Conservation (phyloP, 2,329 filamentous ascomycete genomes). For the Aspergillus flavus region DNA sequence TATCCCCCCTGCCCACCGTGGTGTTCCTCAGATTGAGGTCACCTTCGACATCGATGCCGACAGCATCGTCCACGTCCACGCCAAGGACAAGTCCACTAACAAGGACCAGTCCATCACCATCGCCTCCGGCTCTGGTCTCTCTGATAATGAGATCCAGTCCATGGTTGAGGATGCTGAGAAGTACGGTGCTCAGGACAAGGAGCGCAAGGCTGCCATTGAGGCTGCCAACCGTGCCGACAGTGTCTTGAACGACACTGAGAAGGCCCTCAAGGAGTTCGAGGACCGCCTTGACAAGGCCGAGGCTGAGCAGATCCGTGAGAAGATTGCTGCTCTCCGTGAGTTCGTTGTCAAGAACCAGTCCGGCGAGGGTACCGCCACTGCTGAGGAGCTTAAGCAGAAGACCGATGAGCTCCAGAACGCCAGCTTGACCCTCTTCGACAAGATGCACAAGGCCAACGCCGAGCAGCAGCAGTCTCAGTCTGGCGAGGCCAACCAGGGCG, state of each 20-base stretch:
- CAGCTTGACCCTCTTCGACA: constrained; percentile 95
- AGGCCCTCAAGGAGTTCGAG: constrained; percentile 94
- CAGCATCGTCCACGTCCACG: constrained; percentile 95
- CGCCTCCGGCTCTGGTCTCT: constrained; percentile 94
- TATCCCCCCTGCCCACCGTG: constrained; percentile 92
- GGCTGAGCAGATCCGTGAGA: constrained; percentile 89
- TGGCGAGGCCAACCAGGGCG: constrained; percentile 49
- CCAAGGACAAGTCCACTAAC: constrained; percentile 98
- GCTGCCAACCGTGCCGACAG: constrained; percentile 96
- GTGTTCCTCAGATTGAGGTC: constrained; percentile 95
- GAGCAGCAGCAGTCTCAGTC: constrained; percentile 62
- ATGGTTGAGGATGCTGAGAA: constrained; percentile 99
- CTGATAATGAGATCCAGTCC: constrained; percentile 88
- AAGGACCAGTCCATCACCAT: constrained; percentile 99
- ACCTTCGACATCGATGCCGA: constrained; percentile 99
- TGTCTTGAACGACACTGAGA: constrained; percentile 96
- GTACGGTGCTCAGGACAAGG: constrained; percentile 92
- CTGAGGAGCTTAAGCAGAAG: constrained; percentile 97
- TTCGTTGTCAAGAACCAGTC: constrained; percentile 93
- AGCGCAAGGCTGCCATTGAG: constrained; percentile 94
- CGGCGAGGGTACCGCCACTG: constrained; percentile 82
- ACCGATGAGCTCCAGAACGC: constrained; percentile 96
- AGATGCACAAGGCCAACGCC: constrained; percentile 96
- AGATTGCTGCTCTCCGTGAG: constrained; percentile 83
- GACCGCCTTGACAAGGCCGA: constrained; percentile 97